Conservation (phyloP, 768 basidiomycete species). For the Hypsizygus marmoreus region DNA sequence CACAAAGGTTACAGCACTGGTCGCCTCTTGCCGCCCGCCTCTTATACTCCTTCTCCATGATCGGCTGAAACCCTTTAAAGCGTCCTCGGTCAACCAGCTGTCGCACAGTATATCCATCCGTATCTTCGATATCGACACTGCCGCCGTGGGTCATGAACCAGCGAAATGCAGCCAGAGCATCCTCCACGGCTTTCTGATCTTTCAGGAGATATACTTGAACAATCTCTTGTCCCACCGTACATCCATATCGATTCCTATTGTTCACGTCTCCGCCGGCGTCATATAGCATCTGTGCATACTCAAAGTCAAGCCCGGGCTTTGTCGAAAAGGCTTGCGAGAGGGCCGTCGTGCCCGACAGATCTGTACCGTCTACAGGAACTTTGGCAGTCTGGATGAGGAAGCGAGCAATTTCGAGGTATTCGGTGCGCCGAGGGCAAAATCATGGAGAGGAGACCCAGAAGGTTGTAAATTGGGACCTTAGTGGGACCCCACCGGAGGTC, state of each 20-base stretch:
- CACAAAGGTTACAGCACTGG: slow-evolving; percentile 36
- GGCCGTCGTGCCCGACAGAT: slow-evolving; percentile 43
- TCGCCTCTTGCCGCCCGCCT: slow-evolving; percentile 26
- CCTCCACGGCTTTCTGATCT: slow-evolving; percentile 20
- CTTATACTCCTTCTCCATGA: slow-evolving; percentile 32
- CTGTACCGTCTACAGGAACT: slow-evolving; percentile 38
- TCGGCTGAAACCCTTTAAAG: slow-evolving; percentile 14
- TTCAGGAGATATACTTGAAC: slow-evolving; percentile 26
- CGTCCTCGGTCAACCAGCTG: slow-evolving; percentile 12
- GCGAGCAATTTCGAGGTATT: slow-evolving; percentile 31
- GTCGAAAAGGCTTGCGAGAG: slow-evolving; percentile 42
- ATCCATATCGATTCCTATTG: slow-evolving; percentile 40
- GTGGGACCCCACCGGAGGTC: slow-evolving; percentile 42
- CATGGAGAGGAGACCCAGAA: slow-evolving; percentile 32
- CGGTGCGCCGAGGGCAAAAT: slow-evolving; percentile 23
- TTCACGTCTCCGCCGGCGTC: slow-evolving; percentile 45
- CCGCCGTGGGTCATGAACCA: slow-evolving; percentile 48
- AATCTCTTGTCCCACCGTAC: slow-evolving; percentile 41
- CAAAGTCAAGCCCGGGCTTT: slow-evolving; percentile 40
- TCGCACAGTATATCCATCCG: slow-evolving; percentile 36
- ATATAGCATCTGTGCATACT: slow-evolving; percentile 42
- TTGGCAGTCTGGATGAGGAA: slow-evolving; percentile 34
- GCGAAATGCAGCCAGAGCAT: slow-evolving; percentile 28
- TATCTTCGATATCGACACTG: slow-evolving; percentile 40
- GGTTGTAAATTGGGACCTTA: slow-evolving; percentile 38